Percentiles rank a stretch among this genome's conserved stretches.
These are phyloP conservation scores for Arachis hypogaea DNA, from an alignment of 306 rosid species.

Conservation along the genomic window DNA sequence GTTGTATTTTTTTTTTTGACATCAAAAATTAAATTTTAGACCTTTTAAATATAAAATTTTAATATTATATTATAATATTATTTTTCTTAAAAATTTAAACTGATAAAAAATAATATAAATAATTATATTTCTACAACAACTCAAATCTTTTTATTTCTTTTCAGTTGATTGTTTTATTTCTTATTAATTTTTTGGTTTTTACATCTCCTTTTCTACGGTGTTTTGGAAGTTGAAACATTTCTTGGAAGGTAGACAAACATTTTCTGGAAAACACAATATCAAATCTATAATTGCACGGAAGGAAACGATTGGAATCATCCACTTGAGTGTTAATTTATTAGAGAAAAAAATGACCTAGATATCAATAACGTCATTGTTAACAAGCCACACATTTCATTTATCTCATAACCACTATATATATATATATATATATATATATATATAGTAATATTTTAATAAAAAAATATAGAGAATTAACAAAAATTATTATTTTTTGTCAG, in stretches of 20 bases:
- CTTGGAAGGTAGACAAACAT: background rate
- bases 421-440: background rate
- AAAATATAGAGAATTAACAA: too few species aligned
- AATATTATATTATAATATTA: too few species aligned
- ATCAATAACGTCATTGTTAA: slow-evolving; percentile 1
- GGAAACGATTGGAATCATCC: background rate
- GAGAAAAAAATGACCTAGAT: slow-evolving; percentile 1
- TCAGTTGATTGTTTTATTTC: too few species aligned
- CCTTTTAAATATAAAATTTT: too few species aligned
- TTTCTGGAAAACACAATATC: slow-evolving; percentile 3
- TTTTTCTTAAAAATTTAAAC: too few species aligned
- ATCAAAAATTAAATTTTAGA: too few species aligned
- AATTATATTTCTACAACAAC: too few species aligned
- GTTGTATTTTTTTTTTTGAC: too few species aligned
- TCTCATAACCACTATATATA: background rate
- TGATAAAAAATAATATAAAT: too few species aligned
- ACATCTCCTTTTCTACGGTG: background rate
- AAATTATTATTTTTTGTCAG: too few species aligned
- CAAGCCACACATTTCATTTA: background rate
- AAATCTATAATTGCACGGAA: background rate
- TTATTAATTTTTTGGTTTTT: background rate
- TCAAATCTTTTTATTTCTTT: too few species aligned
- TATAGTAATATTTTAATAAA: too few species aligned
- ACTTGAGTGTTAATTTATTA: background rate
- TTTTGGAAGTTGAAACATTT: slow-evolving; percentile 1